A percentile compares a stretch with the other conserved stretches of the same genome.
phyloP scores from a whole-genome alignment of 257 asterid species.

The Perilla frutescens region DNA sequence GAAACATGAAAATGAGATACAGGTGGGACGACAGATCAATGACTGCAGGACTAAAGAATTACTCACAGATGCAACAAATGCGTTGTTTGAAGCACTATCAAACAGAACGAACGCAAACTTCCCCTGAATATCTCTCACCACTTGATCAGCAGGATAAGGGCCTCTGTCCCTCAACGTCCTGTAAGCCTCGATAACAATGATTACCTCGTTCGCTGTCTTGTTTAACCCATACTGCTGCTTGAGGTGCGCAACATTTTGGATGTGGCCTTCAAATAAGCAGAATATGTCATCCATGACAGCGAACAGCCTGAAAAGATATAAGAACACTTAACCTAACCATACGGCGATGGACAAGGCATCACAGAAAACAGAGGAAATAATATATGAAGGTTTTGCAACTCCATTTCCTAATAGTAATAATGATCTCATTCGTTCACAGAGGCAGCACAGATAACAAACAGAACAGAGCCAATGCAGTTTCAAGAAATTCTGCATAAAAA shows the following conservation, averaged over 20 bases:
- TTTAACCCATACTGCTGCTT: slow-evolving; percentile 93
- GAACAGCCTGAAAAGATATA: slow-evolving; percentile 56
- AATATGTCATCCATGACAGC: slow-evolving; percentile 88
- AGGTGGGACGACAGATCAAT: neutral
- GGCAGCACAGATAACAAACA: neutral
- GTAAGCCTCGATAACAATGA: slow-evolving; percentile 90
- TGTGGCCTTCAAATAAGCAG: slow-evolving; percentile 95
- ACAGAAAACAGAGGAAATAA: neutral
- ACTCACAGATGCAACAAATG: slow-evolving; percentile 82
- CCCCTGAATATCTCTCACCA: slow-evolving; percentile 86
- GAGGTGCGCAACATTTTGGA: slow-evolving; percentile 83
- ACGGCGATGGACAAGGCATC: neutral
- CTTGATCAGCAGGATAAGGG: slow-evolving; percentile 95
- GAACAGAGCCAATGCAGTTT: slow-evolving; percentile 1
- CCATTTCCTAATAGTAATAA: slow-evolving; percentile 24
- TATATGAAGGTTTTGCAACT: neutral
- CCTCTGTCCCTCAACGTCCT: slow-evolving; percentile 95
- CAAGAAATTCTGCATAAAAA: neutral
- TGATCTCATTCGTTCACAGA: neutral
- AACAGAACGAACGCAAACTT: slow-evolving; percentile 80
- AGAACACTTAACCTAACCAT: neutral
- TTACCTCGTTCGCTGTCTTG: slow-evolving; percentile 88
- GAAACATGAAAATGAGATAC: neutral
- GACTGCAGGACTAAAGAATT: slow-evolving; percentile 2
- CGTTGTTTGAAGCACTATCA: slow-evolving; percentile 61